Conservation (phyloP, 2,329 filamentous ascomycete species). For the Diplodia corticola region DNA sequence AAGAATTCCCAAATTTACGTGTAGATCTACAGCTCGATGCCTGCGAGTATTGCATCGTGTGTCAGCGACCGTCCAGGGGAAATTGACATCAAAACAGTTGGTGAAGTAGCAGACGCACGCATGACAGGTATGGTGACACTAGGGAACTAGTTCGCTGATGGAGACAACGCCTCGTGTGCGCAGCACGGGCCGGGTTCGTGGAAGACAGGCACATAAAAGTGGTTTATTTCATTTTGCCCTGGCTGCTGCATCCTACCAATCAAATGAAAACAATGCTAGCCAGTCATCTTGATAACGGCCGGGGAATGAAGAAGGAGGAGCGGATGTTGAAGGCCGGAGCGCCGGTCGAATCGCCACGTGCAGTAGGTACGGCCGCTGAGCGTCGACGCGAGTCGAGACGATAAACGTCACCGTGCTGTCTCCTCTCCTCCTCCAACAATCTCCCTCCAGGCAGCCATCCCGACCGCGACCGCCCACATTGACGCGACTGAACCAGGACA, state of each 20-base stretch:
- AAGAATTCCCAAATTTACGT: background rate
- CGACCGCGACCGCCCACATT: conserved; percentile 2
- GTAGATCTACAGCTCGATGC: background rate
- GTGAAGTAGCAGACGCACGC: background rate
- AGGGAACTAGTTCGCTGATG: background rate
- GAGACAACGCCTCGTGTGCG: background rate
- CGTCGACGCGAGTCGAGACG: background rate
- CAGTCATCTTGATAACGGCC: background rate
- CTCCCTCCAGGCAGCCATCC: conserved; percentile 1
- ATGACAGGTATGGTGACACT: background rate
- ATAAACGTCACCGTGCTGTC: conserved; percentile 12
- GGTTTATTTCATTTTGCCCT: background rate
- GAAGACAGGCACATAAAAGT: background rate
- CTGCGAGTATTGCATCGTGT: background rate
- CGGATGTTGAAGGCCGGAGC: background rate
- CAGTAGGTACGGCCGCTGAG: background rate
- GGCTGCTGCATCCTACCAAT: background rate
- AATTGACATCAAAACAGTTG: background rate
- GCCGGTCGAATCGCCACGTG: conserved; percentile 5
- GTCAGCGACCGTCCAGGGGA: background rate
- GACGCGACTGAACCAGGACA: conserved; percentile 22
- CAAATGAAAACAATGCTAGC: background rate
- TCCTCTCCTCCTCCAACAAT: background rate
- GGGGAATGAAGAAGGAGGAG: background rate
- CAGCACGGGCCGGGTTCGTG: background rate